Evolutionary conservation across 257 asterid genomes (phyloP).

Genomic region (Fraxinus pennsylvanica): DNA sequence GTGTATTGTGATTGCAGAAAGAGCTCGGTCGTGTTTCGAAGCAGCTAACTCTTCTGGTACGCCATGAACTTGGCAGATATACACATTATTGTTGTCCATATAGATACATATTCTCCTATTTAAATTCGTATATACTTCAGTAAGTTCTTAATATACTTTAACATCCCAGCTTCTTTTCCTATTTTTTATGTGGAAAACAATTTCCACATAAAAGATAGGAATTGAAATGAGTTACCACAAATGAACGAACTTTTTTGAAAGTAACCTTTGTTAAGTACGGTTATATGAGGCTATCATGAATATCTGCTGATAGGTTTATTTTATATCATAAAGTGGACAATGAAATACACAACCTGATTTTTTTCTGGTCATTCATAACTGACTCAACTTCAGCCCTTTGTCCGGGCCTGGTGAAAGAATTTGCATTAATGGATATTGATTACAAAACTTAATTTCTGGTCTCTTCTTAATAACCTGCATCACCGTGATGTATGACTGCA

Average conservation of each 20-base stretch:
- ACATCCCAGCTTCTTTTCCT: background rate
- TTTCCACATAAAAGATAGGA: constrained; percentile 2
- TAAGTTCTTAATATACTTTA: background rate
- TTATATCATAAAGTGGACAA: background rate
- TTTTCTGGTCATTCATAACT: constrained; percentile 3
- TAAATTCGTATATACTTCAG: background rate
- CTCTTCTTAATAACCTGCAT: constrained; percentile 21
- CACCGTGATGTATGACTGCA: constrained; percentile 35
- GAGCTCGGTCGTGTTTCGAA: constrained; percentile 68
- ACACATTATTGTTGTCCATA: background rate
- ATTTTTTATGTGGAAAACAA: background rate
- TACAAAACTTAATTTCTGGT: background rate
- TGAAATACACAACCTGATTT: background rate
- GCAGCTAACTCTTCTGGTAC: constrained; percentile 62
- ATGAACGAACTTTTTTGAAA: background rate
- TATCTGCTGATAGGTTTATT: background rate
- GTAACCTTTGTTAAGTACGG: constrained; percentile 9
- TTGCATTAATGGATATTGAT: background rate
- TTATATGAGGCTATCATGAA: background rate
- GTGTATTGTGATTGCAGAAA: constrained; percentile 45
- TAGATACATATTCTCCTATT: background rate
- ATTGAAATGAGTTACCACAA: background rate
- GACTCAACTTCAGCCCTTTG: background rate
- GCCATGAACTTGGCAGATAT: constrained; percentile 7
- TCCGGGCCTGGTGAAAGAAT: background rate